Evolutionary conservation across 768 basidiomycete species (phyloP), one percentile per base, ranked within the genome.

Genomic region (Glaciozyma antarctica): DNA sequence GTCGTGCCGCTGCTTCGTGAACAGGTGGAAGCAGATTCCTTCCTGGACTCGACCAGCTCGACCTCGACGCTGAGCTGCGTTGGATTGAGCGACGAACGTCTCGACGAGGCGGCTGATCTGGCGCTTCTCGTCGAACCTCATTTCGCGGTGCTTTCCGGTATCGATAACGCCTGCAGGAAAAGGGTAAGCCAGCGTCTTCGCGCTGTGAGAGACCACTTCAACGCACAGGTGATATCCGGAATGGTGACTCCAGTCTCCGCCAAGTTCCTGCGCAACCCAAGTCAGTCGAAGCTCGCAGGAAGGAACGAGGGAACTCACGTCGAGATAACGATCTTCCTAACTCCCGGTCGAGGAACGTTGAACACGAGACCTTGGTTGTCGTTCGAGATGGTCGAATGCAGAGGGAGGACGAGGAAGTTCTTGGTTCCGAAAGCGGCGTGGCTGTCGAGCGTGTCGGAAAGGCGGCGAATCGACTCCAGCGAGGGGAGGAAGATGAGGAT

Each of bases 191-290:
- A 95, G 91, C 73, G 88, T 91, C 56, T 93, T 92, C 0, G 86
- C 32, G 9, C 32, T 84, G 74, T 5, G 34, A 41, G 38, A 41
- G 38, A 41, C 38, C 13, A 12, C 7, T 98, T 93, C 65, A 98
- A 90, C 28, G 97, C 94, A 70, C 90, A 92, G 13, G 92, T 94
- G 65, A 95, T 88, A 72, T 99, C 95, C 9, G 94, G 94, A 62
- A 99, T 99, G 2, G 95, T 99, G 61, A 99, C 89, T 71, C 94
- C 94, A 19, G 94, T 99, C 77, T 99, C 94, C 21, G 90, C 88
- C 71, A 93, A 90, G 73, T 94, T 73, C 60, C 65, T 66, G 52
- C 6, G 19, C 4, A 24, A 13, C 26, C 32, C 32, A 9, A 9
- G 16, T 56, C 53, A 60, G 45, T 32, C 2, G 24, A 15, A 9